These are phyloP conservation scores for Xylaria sp. DNA, from an alignment of 2,329 filamentous ascomycete species.

Conservation along the genomic window DNA sequence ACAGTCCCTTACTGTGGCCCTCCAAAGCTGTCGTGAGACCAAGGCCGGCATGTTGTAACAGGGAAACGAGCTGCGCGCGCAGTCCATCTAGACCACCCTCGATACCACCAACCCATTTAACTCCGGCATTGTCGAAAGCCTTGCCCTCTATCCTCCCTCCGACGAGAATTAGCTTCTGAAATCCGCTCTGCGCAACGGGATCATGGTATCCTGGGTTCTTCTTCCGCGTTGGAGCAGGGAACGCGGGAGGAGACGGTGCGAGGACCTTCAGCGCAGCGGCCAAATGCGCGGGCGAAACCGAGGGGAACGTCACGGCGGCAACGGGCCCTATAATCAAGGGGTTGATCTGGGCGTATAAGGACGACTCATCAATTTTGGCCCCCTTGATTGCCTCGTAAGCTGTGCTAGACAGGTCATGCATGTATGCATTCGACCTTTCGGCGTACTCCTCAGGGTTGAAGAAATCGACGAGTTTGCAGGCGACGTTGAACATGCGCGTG, in stretches of 20 bases:
- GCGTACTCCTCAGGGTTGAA: slow-evolving; percentile 65
- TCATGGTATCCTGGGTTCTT: slow-evolving; percentile 86
- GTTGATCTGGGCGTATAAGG: slow-evolving; percentile 69
- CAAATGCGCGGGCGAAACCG: slow-evolving; percentile 84
- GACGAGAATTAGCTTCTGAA: slow-evolving; percentile 88
- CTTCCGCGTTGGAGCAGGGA: slow-evolving; percentile 80
- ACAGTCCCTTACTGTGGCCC: slow-evolving; percentile 81
- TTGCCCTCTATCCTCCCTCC: slow-evolving; percentile 88
- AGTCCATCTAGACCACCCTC: slow-evolving; percentile 83
- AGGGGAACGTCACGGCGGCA: slow-evolving; percentile 81
- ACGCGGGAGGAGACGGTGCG: slow-evolving; percentile 74
- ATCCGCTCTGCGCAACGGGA: slow-evolving; percentile 77
- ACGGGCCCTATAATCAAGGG: slow-evolving; percentile 85
- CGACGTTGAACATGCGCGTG: slow-evolving; percentile 87
- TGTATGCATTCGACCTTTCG: slow-evolving; percentile 54
- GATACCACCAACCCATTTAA: slow-evolving; percentile 76
- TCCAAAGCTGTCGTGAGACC: slow-evolving; percentile 83
- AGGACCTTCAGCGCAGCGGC: slow-evolving; percentile 84
- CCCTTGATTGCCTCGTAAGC: slow-evolving; percentile 62
- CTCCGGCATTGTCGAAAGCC: slow-evolving; percentile 80
- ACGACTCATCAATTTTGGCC: slow-evolving; percentile 50
- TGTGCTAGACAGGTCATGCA: slow-evolving; percentile 65
- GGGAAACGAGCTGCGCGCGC: slow-evolving; percentile 80
- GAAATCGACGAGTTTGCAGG: slow-evolving; percentile 87
- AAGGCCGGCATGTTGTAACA: slow-evolving; percentile 84